Evolutionary conservation across 2,329 filamentous ascomycete species (phyloP), one percentile per base, ranked within the genome.

Genomic region (Alternaria arbusti): DNA sequence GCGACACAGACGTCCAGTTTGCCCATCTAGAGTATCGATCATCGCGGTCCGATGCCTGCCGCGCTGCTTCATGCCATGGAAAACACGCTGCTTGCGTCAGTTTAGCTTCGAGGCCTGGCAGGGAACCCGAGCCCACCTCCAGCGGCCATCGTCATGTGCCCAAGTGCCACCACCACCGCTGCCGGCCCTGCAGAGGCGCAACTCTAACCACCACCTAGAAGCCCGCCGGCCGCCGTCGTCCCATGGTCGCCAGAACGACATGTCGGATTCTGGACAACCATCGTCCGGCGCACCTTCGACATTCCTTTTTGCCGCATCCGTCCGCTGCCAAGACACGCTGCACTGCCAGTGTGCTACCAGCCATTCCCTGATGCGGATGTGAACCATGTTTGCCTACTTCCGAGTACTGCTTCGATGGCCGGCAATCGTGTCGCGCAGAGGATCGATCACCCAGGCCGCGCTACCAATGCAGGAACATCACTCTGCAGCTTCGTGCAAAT

Each of bases 1-100:
- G 52, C 54, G 55, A 64, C 64, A 66, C 66, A 68, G 66, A 68
- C 64, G 30, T 30, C 30, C 61, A 62, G 64, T 66, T 66, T 68
- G 66, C 66, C 66, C 59, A 57, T 50, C 61, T 57, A 56, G 40
- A 65, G 64, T 64, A 54, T 51, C n/a, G 63, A 63, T 63, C 63
- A 60, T 59, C 63, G 54, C 63, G 59, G 63, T 65, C 59, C 59
- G 49, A 57, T 28, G 44, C 46, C 51, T n/a, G 56, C 32, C 32
- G 51, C 58, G 54, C 40, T 57, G 59, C 59, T 43, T 50, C 28
- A 51, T 57, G 44, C n/a, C 26, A 49, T 46, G 47, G 25, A 52
- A 54, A 54, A 32, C 47, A 56, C 51, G 51, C 57, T 58, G 46
- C 47, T 60, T 61, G 60, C 57, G 54, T 55, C 60, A 57, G 60